phyloP scores from a whole-genome alignment of 1,284 basidiomycete species.

The Quambalaria eucalypti region DNA sequence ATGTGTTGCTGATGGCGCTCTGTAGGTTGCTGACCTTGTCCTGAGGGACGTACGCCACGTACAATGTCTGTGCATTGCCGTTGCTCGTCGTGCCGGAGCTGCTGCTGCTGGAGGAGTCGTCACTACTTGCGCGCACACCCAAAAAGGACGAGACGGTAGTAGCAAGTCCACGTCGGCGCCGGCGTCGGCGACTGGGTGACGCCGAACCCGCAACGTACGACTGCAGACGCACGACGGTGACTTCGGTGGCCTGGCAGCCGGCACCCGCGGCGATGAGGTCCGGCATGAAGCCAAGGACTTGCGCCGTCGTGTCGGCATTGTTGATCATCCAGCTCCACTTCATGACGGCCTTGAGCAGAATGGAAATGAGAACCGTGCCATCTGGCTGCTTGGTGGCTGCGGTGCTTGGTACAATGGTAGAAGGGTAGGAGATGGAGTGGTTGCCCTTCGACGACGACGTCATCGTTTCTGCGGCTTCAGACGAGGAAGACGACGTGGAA shows the following conservation, averaged over 20 bases:
- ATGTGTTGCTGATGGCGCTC: slow-evolving; percentile 16
- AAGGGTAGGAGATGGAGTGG: slow-evolving; percentile 10
- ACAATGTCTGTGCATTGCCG: slow-evolving; percentile 19
- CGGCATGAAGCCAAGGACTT: slow-evolving; percentile 44
- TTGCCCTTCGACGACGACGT: neutral
- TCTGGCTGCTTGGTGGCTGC: slow-evolving; percentile 16
- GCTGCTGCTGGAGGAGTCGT: too few species aligned
- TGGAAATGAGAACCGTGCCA: slow-evolving; percentile 21
- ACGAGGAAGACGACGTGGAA: slow-evolving; percentile 1
- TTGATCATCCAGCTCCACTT: slow-evolving; percentile 34
- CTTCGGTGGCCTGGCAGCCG: neutral
- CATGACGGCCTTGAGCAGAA: slow-evolving; percentile 34
- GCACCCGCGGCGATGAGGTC: slow-evolving; percentile 18
- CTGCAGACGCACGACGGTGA: slow-evolving; percentile 25
- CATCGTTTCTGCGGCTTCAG: neutral
- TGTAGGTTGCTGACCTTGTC: slow-evolving; percentile 15
- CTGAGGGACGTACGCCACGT: slow-evolving; percentile 33
- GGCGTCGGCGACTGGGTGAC: neutral
- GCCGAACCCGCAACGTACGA: slow-evolving; percentile 9
- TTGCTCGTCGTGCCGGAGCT: neutral
- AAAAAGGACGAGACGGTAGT: too few species aligned
- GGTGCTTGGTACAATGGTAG: slow-evolving; percentile 22
- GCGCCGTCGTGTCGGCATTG: slow-evolving; percentile 37
- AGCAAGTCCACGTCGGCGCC: too few species aligned
- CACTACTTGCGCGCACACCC: too few species aligned